phyloP scores from a whole-genome alignment of 345 rosid species.

The Chamaenerion angustifolium region DNA sequence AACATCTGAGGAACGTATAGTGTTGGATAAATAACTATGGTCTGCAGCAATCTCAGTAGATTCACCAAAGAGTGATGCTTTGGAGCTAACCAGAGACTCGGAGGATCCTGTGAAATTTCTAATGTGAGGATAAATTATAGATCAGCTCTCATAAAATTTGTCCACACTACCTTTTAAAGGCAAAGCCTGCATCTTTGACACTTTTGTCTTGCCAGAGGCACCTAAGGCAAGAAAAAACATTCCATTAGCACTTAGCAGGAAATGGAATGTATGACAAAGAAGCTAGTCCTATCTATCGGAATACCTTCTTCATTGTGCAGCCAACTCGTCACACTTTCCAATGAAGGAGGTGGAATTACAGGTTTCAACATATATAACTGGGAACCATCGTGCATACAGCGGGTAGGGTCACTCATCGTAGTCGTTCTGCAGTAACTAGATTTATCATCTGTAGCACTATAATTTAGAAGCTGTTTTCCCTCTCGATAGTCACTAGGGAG shows the following conservation, averaged over 20 bases:
- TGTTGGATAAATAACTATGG: slow-evolving; percentile 15
- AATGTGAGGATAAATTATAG: slow-evolving; percentile 1
- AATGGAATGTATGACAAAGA: neutral
- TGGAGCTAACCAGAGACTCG: slow-evolving; percentile 16
- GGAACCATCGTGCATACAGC: slow-evolving; percentile 71
- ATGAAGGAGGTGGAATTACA: slow-evolving; percentile 55
- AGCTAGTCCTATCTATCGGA: too few relatives aligned
- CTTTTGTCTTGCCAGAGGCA: slow-evolving; percentile 12
- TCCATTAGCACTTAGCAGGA: too few relatives aligned
- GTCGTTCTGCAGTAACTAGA: slow-evolving; percentile 22
- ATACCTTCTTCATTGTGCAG: slow-evolving; percentile 37
- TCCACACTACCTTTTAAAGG: slow-evolving; percentile 21
- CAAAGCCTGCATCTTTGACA: slow-evolving; percentile 11
- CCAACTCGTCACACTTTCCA: slow-evolving; percentile 47
- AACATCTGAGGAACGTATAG: slow-evolving; percentile 12
- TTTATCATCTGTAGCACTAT: slow-evolving; percentile 7
- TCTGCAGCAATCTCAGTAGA: slow-evolving; percentile 14
- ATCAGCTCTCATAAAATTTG: neutral
- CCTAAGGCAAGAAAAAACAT: slow-evolving; percentile 11
- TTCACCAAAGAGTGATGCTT: slow-evolving; percentile 17
- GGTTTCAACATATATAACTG: slow-evolving; percentile 54
- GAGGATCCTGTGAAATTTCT: slow-evolving; percentile 21
- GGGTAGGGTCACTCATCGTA: slow-evolving; percentile 42
- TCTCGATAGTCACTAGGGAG: slow-evolving; percentile 21
- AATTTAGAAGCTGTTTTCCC: slow-evolving; percentile 14